Conservation (phyloP, 805 yeast genomes). For the Candida schatavii region DNA sequence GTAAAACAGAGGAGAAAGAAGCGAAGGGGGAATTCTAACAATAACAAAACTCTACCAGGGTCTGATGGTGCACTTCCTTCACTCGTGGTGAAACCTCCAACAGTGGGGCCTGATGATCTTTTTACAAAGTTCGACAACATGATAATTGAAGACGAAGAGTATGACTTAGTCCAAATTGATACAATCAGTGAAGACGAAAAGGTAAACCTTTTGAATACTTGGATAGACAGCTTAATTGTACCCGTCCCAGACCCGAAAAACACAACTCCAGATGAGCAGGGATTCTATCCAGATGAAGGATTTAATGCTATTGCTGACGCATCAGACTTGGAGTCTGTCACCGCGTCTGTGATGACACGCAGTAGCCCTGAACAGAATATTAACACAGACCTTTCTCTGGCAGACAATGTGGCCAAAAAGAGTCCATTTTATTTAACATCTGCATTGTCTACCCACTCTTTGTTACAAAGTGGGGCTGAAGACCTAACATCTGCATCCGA, state of each 20-base stretch:
- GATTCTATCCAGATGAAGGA: slow-evolving; percentile 31
- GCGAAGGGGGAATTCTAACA: not conserved
- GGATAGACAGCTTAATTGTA: slow-evolving; percentile 28
- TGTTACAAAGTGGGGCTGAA: not conserved
- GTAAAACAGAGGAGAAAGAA: slow-evolving; percentile 15
- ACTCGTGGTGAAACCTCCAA: slow-evolving; percentile 15
- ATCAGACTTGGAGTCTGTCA: slow-evolving; percentile 31
- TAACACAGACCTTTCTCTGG: not conserved
- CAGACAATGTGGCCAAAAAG: not conserved
- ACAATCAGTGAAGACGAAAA: slow-evolving; percentile 8
- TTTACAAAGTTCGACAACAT: slow-evolving; percentile 7
- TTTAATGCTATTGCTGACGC: slow-evolving; percentile 19
- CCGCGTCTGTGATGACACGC: not conserved
- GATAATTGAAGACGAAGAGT: slow-evolving; percentile 4
- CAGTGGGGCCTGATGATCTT: slow-evolving; percentile 5
- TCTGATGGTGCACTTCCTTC: not conserved
- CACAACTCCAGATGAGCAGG: slow-evolving; percentile 34
- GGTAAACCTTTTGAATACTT: slow-evolving; percentile 16
- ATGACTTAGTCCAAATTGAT: slow-evolving; percentile 7
- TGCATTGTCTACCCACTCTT: not conserved
- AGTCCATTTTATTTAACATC: not conserved
- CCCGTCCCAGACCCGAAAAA: slow-evolving; percentile 15
- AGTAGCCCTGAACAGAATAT: not conserved
- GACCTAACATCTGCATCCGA: not conserved
- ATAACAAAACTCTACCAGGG: not conserved